Conservation (phyloP, 768 basidiomycete species). For the Boletus rubescentipes region DNA sequence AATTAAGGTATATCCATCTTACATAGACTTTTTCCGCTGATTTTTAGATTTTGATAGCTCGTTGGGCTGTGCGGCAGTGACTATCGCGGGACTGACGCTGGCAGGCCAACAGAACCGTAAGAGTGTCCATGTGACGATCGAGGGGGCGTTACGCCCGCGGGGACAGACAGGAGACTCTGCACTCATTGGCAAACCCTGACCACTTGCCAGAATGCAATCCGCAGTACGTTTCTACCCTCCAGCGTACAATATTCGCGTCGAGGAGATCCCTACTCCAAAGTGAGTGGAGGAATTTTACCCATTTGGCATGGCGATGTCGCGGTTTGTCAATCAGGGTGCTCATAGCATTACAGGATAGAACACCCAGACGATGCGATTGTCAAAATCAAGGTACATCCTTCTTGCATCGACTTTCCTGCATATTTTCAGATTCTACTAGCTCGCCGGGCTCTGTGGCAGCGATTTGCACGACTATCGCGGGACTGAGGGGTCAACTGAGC, state of each 20-base stretch:
- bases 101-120: conserved; percentile 52
- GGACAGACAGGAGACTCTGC: no score
- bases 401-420: background rate
- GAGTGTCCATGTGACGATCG: no score
- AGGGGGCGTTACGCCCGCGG: no score
- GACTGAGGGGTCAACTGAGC: conserved; percentile 48
- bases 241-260: conserved; percentile 67
- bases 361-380: conserved; percentile 79
- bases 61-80: conserved; percentile 74
- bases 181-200: no score
- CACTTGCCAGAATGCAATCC: conserved; percentile 16
- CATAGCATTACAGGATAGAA: conserved; percentile 47
- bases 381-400: conserved; percentile 56
- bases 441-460: conserved; percentile 69
- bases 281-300: conserved; percentile 31
- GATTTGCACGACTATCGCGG: conserved; percentile 78
- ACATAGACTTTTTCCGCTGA: background rate
- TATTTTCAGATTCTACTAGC: conserved; percentile 34
- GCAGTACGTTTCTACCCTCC: conserved; percentile 64
- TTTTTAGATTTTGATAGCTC: conserved; percentile 39
- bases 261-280: conserved; percentile 55
- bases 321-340: background rate
- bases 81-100: conserved; percentile 65
- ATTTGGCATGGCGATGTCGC: background rate
- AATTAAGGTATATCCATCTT: conserved; percentile 49